Evolutionary conservation across 768 basidiomycete species (phyloP).

Genomic region (Auricularia sp.): DNA sequence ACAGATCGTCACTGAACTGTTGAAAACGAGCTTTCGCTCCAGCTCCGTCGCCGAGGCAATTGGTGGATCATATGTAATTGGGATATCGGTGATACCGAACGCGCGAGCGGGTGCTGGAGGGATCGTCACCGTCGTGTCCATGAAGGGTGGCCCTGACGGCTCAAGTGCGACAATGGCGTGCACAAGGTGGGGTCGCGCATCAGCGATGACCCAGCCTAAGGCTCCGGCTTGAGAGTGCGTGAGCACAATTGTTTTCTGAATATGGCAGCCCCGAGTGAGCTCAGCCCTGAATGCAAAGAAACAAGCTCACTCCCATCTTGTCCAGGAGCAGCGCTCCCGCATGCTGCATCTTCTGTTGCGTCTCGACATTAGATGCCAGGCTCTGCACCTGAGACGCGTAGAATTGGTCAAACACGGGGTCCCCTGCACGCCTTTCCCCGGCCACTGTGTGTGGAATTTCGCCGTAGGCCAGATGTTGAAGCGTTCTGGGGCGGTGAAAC

Average conservation of each 20-base stretch:
- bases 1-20: conserved; percentile 26
- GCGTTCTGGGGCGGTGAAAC: conserved; percentile 19
- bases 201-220: conserved; percentile 41
- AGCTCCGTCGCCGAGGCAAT: conserved; percentile 24
- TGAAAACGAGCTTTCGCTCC: conserved; percentile 16
- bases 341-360: conserved; percentile 29
- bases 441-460: conserved; percentile 41
- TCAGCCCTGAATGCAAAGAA: not conserved
- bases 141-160: conserved; percentile 43
- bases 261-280: not conserved
- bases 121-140: conserved; percentile 14
- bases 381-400: conserved; percentile 34
- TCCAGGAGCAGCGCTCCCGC: conserved; percentile 37
- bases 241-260: conserved; percentile 36
- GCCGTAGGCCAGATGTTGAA: conserved; percentile 39
- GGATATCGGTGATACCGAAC: conserved; percentile 40
- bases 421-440: conserved; percentile 41
- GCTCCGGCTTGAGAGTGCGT: conserved; percentile 44
- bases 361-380: conserved; percentile 26
- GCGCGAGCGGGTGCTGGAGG: conserved; percentile 24
- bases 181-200: conserved; percentile 33
- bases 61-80: conserved; percentile 36
- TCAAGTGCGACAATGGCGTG: conserved; percentile 42
- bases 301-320: conserved; percentile 34
- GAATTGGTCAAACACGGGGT: conserved; percentile 35